Evolutionary conservation across 2,329 filamentous ascomycete species (phyloP).

Genomic region (Thielaviopsis cerberus): DNA sequence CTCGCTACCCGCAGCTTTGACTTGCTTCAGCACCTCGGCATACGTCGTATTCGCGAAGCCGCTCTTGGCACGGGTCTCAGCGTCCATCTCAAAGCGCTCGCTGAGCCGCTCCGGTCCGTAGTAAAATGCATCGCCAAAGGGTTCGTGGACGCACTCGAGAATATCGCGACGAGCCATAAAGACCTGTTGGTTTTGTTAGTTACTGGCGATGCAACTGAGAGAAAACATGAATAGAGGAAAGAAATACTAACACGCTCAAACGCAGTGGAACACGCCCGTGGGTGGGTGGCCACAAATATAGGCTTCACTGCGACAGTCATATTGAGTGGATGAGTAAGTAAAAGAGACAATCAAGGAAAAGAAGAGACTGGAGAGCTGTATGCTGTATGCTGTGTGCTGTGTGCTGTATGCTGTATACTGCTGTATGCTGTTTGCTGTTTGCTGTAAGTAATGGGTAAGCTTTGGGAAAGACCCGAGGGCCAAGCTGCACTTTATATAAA

Average conservation of each 20-base stretch:
- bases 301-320: conserved; percentile 44
- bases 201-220: neutral
- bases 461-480: neutral
- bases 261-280: conserved; percentile 84
- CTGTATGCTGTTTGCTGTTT: no score
- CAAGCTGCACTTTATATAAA: neutral
- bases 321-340: conserved; percentile 5
- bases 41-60: conserved; percentile 56
- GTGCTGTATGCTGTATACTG: no score
- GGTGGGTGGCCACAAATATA: conserved; percentile 87
- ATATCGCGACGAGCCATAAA: conserved; percentile 85
- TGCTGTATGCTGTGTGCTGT: no score
- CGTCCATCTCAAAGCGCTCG: conserved; percentile 56
- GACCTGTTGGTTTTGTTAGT: conserved; percentile 35
- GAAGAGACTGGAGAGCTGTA: neutral
- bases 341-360: conserved; percentile 2
- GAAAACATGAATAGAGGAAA: conserved; percentile 6
- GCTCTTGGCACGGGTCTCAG: conserved; percentile 33
- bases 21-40: conserved; percentile 55
- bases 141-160: conserved; percentile 76
- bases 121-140: conserved; percentile 93
- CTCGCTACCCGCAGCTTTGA: conserved; percentile 55
- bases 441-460: neutral
- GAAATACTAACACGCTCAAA: conserved; percentile 62
- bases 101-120: conserved; percentile 80